A percentile compares a stretch with the other conserved stretches of the same genome.
phyloP scores from a whole-genome alignment of 164 flowering plant species.

The Stephania yunnanensis region DNA sequence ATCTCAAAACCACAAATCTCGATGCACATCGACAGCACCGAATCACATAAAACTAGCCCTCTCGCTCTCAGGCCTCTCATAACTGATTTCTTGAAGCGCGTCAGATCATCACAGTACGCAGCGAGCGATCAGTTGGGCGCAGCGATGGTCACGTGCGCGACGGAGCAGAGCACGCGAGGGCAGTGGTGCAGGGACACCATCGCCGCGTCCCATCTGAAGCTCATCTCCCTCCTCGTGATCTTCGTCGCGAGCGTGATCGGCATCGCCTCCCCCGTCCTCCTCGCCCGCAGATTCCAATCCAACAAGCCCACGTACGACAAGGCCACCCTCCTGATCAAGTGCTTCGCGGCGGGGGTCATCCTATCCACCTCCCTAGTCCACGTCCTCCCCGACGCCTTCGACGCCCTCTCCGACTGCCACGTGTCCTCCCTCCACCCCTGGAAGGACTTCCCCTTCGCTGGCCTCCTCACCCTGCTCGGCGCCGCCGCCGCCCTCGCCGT shows the following conservation, averaged over 20 bases:
- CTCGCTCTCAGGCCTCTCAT: background rate
- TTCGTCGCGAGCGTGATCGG: conserved; percentile 57
- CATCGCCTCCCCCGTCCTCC: conserved; percentile 46
- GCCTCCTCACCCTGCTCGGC: conserved; percentile 50
- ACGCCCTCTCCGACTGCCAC: conserved; percentile 52
- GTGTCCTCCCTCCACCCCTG: conserved; percentile 60
- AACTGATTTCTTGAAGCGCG: background rate
- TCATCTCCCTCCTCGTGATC: conserved; percentile 43
- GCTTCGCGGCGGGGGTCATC: conserved; percentile 85
- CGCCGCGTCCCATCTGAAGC: conserved; percentile 54
- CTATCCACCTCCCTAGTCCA: conserved; percentile 76
- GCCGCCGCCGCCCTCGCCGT: conserved; percentile 50
- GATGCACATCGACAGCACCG: too few species aligned
- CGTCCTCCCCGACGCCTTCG: conserved; percentile 70
- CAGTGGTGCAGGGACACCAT: conserved; percentile 38
- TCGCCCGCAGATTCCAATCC: conserved; percentile 44
- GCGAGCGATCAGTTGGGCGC: background rate
- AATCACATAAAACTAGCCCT: background rate
- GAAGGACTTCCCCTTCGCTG: conserved; percentile 72
- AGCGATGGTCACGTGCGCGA: conserved; percentile 29
- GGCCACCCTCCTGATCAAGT: conserved; percentile 49
- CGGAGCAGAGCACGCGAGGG: conserved; percentile 26
- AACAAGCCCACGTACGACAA: conserved; percentile 49
- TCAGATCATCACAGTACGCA: background rate
- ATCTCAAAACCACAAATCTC: too few species aligned